Percentiles rank a stretch among this genome's conserved stretches.
These are phyloP conservation scores for Marasmius tenuissimus DNA, from an alignment of 1,284 basidiomycete species.

Conservation along the genomic window DNA sequence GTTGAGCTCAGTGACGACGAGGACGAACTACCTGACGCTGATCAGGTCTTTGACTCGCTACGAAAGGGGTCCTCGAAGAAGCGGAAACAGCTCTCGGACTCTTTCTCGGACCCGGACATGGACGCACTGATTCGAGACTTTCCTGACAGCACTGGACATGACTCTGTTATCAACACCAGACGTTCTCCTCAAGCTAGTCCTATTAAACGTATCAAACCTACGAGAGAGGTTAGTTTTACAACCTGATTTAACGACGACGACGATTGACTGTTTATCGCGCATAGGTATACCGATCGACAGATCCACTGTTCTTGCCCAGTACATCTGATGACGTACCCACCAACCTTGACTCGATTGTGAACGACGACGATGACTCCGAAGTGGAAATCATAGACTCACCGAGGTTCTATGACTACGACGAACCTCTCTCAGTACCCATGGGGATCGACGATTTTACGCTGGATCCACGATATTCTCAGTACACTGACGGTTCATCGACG, in stretches of 20 bases:
- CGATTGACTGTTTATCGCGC: background rate
- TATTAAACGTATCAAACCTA: background rate
- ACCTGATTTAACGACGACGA: background rate
- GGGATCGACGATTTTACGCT: conserved; percentile 32
- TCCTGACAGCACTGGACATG: conserved; percentile 7
- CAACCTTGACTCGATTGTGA: background rate
- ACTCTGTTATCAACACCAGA: conserved; percentile 4
- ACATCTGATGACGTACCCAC: background rate
- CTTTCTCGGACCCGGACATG: conserved; percentile 38
- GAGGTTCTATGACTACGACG: background rate
- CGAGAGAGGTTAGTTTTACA: background rate
- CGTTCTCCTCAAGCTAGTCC: background rate
- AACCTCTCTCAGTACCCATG: background rate
- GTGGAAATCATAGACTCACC: background rate
- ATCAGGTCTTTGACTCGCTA: conserved; percentile 29
- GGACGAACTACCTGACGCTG: conserved; percentile 43
- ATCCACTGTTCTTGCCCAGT: background rate
- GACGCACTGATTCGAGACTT: conserved; percentile 29
- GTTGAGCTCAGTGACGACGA: conserved; percentile 31
- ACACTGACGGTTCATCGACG: conserved; percentile 28
- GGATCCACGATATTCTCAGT: conserved; percentile 29
- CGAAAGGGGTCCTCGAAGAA: conserved; percentile 5
- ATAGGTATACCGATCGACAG: background rate
- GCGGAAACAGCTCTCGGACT: conserved; percentile 22
- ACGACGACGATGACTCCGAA: conserved; percentile 10